These are phyloP conservation scores for Helenozyma rhizophorensis DNA, from an alignment of 805 yeast genomes.

Conservation along the genomic window DNA sequence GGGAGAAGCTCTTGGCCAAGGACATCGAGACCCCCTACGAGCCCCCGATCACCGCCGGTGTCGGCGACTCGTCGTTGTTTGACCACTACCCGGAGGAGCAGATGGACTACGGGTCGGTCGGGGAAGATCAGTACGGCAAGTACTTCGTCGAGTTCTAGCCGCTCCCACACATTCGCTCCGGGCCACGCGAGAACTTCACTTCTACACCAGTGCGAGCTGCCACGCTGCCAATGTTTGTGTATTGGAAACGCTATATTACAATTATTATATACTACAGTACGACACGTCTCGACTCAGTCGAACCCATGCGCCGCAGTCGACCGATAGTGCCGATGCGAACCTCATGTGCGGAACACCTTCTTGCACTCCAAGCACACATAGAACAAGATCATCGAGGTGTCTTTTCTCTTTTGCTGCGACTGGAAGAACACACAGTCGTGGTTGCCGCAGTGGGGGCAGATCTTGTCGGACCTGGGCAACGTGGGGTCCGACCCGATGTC, in stretches of 20 bases:
- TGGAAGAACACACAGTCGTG: slow-evolving; percentile 95
- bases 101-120: slow-evolving; percentile 34
- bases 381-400: slow-evolving; percentile 91
- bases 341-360: slow-evolving; percentile 66
- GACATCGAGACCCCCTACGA: slow-evolving; percentile 63
- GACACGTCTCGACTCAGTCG: no score
- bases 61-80: slow-evolving; percentile 49
- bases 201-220: no score
- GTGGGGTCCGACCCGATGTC: slow-evolving; percentile 98
- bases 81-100: slow-evolving; percentile 45
- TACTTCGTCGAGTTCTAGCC: slow-evolving; percentile 32
- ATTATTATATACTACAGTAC: no score
- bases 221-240: background rate
- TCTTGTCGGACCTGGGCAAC: slow-evolving; percentile 89
- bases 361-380: slow-evolving; percentile 89
- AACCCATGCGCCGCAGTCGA: no score
- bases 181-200: no score
- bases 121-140: slow-evolving; percentile 36
- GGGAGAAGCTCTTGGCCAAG: slow-evolving; percentile 52
- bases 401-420: slow-evolving; percentile 90
- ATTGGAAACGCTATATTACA: background rate
- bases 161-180: no score
- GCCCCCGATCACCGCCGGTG: slow-evolving; percentile 60
- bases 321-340: slow-evolving; percentile 13
- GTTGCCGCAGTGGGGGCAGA: slow-evolving; percentile 85